phyloP scores from a whole-genome alignment of 176 grass and related monocot species.

The Bromus sterilis region DNA sequence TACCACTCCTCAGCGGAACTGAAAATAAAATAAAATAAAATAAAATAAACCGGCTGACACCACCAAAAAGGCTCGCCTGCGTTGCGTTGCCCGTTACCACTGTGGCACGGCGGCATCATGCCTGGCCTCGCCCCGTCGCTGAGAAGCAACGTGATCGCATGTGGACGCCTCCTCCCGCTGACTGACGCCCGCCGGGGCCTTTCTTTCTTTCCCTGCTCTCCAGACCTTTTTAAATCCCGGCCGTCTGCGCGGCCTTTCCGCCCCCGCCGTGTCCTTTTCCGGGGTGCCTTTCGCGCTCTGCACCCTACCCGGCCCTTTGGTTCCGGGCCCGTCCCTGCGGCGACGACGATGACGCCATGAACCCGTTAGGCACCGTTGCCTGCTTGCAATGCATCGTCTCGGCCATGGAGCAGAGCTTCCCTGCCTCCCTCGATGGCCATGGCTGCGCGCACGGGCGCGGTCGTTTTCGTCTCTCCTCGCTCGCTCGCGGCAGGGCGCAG shows the following conservation, averaged over 20 bases:
- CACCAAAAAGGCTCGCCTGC: neutral
- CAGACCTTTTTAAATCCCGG: neutral
- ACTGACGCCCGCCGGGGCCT: neutral
- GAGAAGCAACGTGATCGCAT: neutral
- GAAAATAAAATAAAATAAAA: too few relatives aligned
- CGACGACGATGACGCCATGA: neutral
- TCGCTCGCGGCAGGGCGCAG: neutral
- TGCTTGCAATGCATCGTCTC: neutral
- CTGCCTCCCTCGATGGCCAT: neutral
- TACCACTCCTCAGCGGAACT: neutral
- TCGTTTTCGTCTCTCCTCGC: neutral
- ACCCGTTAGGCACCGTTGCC: neutral
- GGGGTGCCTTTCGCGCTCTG: neutral
- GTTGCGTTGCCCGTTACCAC: constrained; percentile 4
- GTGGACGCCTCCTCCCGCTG: too few relatives aligned
- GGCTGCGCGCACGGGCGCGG: neutral
- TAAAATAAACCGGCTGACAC: neutral
- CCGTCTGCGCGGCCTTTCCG: neutral
- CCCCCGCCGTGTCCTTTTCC: neutral
- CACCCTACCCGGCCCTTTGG: too few relatives aligned
- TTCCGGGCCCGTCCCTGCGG: too few relatives aligned
- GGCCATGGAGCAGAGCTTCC: neutral
- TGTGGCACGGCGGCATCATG: constrained; percentile 2
- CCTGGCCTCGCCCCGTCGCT: neutral
- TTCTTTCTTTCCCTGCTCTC: neutral